Conservation (phyloP, 2,329 filamentous ascomycete species). For the Colletotrichum orbiculare region DNA sequence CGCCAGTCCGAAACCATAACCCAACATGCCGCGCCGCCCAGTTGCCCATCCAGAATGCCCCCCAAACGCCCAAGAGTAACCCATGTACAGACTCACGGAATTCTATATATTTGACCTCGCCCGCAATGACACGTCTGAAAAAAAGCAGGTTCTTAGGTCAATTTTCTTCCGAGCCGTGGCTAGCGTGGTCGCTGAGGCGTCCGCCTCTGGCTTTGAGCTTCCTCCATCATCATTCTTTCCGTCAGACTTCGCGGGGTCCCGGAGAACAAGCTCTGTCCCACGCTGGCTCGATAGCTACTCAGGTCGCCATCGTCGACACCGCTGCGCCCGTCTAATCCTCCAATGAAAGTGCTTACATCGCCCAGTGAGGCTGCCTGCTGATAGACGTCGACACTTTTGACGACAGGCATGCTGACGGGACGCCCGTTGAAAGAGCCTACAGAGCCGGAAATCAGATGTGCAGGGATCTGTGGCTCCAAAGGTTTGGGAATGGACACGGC, state of each 20-base stretch:
- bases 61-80: conserved; percentile 31
- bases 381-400: conserved; percentile 60
- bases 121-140: conserved; percentile 20
- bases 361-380: conserved; percentile 60
- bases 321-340: conserved; percentile 62
- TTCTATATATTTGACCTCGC: conserved; percentile 29
- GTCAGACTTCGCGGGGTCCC: conserved; percentile 60
- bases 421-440: conserved; percentile 66
- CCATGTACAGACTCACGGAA: conserved; percentile 33
- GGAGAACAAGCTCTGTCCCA: conserved; percentile 52
- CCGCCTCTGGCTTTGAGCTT: conserved; percentile 49
- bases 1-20: conserved; percentile 25
- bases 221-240: conserved; percentile 61
- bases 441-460: conserved; percentile 47
- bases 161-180: conserved; percentile 4
- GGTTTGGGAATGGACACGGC: conserved; percentile 53
- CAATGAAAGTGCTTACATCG: conserved; percentile 62
- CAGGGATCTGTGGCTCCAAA: conserved; percentile 40
- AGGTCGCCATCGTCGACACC: conserved; percentile 59
- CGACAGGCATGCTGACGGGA: conserved; percentile 63
- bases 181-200: conserved; percentile 33
- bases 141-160: neutral
- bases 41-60: conserved; percentile 26
- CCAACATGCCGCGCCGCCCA: conserved; percentile 27
- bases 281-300: conserved; percentile 55